Base-by-base conservation (phyloP, 2,329 filamentous ascomycete genomes). In the Cladophialophora psammophila region DNA sequence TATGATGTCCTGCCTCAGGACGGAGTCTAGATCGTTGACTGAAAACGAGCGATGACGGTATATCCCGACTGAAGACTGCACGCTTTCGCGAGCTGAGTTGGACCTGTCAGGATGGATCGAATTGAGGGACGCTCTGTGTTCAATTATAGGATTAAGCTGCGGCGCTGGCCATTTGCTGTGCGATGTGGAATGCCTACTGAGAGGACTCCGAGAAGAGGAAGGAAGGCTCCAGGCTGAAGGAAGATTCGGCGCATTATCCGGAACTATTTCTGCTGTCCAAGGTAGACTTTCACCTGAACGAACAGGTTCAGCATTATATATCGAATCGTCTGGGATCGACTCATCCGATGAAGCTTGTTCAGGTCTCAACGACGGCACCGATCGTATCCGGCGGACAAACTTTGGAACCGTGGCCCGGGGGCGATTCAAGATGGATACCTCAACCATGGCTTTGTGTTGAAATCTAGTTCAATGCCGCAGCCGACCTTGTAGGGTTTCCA, bases 291-390 rank as follows among this genome's bases (percentile, higher is more conserved):
- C 72, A 20, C 72, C 71, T 5, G 77, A 76, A 34, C 73, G 74
- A 35, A 76, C 75, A 54, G 75, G 67, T 45, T 74, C 66, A 7
- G 79, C 79, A 69, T 80, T 75, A 68, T 76, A 80, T 12, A 82
- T 78, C 10, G 75, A 78, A 58, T 72, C 74, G 54, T 78, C 78
- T 76, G 60, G 77, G 80, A 18, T 74, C 73, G 38, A 73, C 63
- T 13, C 76, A 52, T 77, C 76, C 1, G 75, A 76, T 4, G 74
- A 77, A 62, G 75, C 73, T 13, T 76, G 54, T 42, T 74, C 63
- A 32, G 34, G 36, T 38, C 26, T 5, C 54, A 68, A 36, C 66
- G 66, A 65, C 26, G 64, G 69, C 1, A 71, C 48, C 13, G 74
- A 74, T 26, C 69, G 66, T 18, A 67, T 69, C 34, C 70, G 68